Conservation (phyloP, 176 grass and related monocot genomes). For the Triticum timopheevii region DNA sequence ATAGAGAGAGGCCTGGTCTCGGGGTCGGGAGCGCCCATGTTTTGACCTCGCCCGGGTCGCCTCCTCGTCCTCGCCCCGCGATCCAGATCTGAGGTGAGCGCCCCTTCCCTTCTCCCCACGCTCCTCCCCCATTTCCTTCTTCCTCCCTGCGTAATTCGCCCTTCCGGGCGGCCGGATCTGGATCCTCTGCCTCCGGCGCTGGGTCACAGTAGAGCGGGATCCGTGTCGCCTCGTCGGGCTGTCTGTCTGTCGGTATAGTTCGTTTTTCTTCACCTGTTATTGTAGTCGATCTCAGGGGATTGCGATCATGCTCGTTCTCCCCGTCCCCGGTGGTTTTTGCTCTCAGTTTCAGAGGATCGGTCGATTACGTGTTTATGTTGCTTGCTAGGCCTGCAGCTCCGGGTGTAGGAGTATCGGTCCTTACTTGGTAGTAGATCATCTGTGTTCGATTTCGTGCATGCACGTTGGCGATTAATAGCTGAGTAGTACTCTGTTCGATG, state of each 20-base stretch:
- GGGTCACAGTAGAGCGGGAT: background rate
- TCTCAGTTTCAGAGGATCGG: background rate
- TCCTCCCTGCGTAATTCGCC: background rate
- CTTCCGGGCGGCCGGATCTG: background rate
- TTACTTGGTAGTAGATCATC: background rate
- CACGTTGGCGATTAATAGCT: background rate
- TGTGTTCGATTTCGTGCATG: background rate
- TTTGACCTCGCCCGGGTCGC: constrained; percentile 43
- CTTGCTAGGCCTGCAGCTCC: background rate
- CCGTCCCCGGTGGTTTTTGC: background rate
- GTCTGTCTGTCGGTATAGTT: background rate
- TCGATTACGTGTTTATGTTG: too few species aligned
- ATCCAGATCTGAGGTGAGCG: constrained; percentile 44
- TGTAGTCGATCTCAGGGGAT: background rate
- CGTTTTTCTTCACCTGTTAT: background rate
- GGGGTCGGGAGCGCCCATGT: constrained; percentile 11
- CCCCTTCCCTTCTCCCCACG: background rate
- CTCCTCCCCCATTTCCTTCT: background rate
- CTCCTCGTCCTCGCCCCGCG: background rate
- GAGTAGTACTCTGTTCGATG: background rate
- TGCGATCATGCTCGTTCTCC: too few species aligned
- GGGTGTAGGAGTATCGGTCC: background rate
- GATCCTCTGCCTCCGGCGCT: background rate
- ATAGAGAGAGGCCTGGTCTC: background rate
- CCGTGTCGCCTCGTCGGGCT: background rate